Percentiles rank a stretch among this genome's conserved stretches.
Conservation (phyloP, 352 stramenopile genomes). For the Phytopythium kandeliae region DNA sequence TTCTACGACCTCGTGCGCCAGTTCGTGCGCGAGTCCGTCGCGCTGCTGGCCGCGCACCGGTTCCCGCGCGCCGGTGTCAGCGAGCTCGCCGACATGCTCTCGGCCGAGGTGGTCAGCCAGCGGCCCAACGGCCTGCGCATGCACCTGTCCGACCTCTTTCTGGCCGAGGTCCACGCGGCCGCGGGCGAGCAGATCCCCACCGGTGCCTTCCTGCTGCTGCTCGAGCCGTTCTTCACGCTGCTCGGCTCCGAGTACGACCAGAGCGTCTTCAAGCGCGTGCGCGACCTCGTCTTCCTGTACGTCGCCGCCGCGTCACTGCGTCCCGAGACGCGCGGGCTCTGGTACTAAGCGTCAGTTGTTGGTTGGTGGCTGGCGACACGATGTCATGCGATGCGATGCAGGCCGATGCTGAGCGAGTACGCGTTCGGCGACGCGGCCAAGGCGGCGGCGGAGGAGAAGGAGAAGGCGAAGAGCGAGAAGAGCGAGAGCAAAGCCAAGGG, state of each 20-base stretch:
- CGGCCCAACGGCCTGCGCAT: conserved; percentile 77
- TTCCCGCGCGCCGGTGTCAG: conserved; percentile 44
- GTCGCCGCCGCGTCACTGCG: no score
- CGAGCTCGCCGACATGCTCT: conserved; percentile 58
- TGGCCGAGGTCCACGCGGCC: conserved; percentile 57
- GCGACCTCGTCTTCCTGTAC: conserved; percentile 61
- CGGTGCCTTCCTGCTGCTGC: conserved; percentile 56
- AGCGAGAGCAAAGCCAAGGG: no score
- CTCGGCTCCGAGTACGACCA: conserved; percentile 76
- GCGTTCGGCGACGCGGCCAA: conserved; percentile 53
- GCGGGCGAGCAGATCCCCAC: conserved; percentile 45
- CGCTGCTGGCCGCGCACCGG: conserved; percentile 48
- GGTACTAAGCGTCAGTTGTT: neutral
- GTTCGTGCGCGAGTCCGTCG: conserved; percentile 66
- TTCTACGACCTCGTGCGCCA: conserved; percentile 84
- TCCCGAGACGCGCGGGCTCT: no score
- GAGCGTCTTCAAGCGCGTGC: conserved; percentile 73
- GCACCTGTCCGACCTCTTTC: conserved; percentile 71
- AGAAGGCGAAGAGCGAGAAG: no score
- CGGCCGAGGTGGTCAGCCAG: conserved; percentile 66
- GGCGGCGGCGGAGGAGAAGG: conserved; percentile 12
- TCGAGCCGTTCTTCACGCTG: conserved; percentile 81
- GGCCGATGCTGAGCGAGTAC: conserved; percentile 56
- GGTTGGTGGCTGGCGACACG: no score
- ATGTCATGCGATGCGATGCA: conserved; percentile 3